Evolutionary conservation across 139 green algal genomes (phyloP).

Genomic region (Chlorella vulgaris): DNA sequence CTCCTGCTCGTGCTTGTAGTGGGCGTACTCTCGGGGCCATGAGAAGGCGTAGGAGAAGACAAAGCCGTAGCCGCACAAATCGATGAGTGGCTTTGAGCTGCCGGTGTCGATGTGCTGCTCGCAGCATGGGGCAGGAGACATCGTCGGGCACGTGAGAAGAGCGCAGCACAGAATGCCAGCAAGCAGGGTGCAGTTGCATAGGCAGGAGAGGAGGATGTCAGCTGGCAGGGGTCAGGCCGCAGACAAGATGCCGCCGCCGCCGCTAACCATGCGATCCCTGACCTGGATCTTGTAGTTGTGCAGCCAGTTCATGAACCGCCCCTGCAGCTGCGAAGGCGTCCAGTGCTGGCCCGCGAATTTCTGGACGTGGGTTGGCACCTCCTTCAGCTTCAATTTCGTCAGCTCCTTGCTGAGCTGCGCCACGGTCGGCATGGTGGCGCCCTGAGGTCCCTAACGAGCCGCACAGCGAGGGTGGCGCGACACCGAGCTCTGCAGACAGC

Average conservation of each 20-base stretch:
- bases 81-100: constrained; percentile 55
- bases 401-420: constrained; percentile 6
- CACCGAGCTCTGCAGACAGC: too few species aligned
- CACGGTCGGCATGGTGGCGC: constrained; percentile 16
- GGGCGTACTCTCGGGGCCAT: constrained; percentile 62
- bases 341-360: constrained; percentile 54
- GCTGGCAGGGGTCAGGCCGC: too few species aligned
- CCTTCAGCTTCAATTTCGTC: constrained; percentile 54
- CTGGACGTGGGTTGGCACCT: constrained; percentile 49
- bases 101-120: constrained; percentile 63
- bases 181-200: too few species aligned
- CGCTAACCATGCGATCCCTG: neutral
- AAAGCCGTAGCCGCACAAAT: constrained; percentile 51
- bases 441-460: neutral
- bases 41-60: constrained; percentile 57
- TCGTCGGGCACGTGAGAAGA: too few species aligned
- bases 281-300: constrained; percentile 59
- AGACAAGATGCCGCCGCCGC: too few species aligned
- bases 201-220: too few species aligned
- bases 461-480: neutral
- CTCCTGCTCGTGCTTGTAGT: constrained; percentile 61
- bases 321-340: constrained; percentile 41
- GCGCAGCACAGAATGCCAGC: too few species aligned
- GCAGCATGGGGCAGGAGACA: neutral
- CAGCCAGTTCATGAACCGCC: constrained; percentile 45